Conservation (phyloP, 345 rosid species). For the Geranium rotundifolium region DNA sequence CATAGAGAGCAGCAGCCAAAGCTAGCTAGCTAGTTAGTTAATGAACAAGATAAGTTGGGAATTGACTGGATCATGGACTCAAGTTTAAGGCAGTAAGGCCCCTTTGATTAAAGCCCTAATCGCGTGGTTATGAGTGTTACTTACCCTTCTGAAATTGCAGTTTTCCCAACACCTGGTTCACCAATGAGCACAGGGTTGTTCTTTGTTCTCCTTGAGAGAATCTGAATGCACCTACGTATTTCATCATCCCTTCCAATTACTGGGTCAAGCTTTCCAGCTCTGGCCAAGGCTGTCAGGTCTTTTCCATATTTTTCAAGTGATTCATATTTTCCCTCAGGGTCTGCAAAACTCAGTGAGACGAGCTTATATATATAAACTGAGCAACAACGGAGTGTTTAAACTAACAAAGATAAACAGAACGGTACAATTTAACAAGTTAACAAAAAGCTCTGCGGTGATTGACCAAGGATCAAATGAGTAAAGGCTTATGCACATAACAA, state of each 20-base stretch:
- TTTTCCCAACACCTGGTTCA: constrained; percentile 99
- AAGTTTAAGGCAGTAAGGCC: background rate
- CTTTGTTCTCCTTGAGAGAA: constrained; percentile 95
- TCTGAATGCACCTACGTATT: constrained; percentile 96
- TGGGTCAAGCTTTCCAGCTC: constrained; percentile 92
- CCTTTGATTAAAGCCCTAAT: background rate
- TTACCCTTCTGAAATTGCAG: constrained; percentile 99
- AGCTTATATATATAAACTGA: background rate
- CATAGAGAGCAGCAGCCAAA: background rate
- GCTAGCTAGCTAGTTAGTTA: no score
- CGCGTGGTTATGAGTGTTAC: background rate
- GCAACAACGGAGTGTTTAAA: background rate
- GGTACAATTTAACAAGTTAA: background rate
- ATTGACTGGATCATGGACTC: background rate
- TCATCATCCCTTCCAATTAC: constrained; percentile 99
- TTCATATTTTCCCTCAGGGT: constrained; percentile 98
- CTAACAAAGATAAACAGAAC: no score
- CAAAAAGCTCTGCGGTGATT: background rate
- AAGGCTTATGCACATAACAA: background rate
- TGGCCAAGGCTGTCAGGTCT: constrained; percentile 96
- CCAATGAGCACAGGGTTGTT: constrained; percentile 97
- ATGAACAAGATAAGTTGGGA: background rate
- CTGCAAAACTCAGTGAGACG: constrained; percentile 22
- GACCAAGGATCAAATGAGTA: background rate
- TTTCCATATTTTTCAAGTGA: constrained; percentile 91